Evolutionary conservation across 345 rosid species (phyloP), one percentile per base, ranked within the genome.

Genomic region (Populus simonii): DNA sequence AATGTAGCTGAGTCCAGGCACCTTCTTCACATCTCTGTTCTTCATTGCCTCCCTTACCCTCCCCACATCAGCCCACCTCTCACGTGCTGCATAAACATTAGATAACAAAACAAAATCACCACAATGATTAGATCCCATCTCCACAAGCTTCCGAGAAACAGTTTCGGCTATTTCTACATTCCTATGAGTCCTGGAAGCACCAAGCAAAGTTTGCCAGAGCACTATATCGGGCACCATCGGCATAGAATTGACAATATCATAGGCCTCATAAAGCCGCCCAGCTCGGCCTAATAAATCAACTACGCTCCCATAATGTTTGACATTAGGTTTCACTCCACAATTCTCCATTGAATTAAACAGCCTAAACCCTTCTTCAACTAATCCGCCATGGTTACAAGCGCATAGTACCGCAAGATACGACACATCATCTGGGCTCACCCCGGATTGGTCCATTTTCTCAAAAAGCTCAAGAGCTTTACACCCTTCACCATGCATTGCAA

Each of bases 281-380:
- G 97, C 93, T 77, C 97, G 87, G 51, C 97, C 91, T 65, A 94
- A 74, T 77, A 94, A 84, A 86, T 94, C 98, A 74, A 94, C 95
- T 18, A 94, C 84, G 45, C 88, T 86, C 66, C 98, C 98, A 69
- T 89, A 90, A 59, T 91, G 98, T 84, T 92, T 94, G 74, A 90
- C 81, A 74, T 89, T 92, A 66, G 89, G 95, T 45, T 76, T 74
- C 8, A 91, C 83, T 22, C 89, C 91, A 8, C 72, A 79, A 43
- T 62, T 82, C 71, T 74, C 82, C 93, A 93, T 93, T 10, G 74
- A 85, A 77, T 89, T 81, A 80, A 93, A 93, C 84, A 93, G 49
- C 23, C 83, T 74, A 55, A 70, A 62, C 51, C 97, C 98, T 23
- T 90, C 89, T 65, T 90, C 94, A 59, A 93, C 98, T 79, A 94